Conservation (phyloP, 225 moss, liverwort and hornwort genomes). For the Neckera pumila region DNA sequence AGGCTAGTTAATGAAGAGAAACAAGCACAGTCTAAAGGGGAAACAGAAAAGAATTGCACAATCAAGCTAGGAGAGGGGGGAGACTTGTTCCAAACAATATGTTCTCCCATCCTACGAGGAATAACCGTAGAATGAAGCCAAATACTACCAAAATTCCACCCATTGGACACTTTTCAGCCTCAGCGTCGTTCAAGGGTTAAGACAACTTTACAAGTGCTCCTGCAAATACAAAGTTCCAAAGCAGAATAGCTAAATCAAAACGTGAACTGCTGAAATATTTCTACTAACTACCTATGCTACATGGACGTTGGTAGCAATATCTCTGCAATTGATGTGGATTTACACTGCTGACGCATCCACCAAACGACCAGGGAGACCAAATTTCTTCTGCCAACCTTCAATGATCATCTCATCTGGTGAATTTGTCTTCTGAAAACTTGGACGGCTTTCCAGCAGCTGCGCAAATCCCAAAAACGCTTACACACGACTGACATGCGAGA, state of each 20-base stretch:
- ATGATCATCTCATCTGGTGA: slow-evolving; percentile 70
- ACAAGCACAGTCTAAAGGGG: no score
- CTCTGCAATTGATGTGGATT: background rate
- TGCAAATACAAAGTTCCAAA: background rate
- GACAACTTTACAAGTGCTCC: no score
- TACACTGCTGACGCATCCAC: background rate
- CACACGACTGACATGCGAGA: background rate
- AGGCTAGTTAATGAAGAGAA: no score
- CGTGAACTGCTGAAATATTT: background rate
- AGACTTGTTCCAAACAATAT: no score
- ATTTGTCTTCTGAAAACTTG: slow-evolving; percentile 78
- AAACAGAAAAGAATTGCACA: no score
- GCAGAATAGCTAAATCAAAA: background rate
- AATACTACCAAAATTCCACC: no score
- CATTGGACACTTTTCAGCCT: no score
- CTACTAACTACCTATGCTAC: no score
- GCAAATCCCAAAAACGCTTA: background rate
- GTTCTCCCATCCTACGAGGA: no score
- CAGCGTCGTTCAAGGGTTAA: background rate
- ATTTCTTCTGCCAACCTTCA: slow-evolving; percentile 86
- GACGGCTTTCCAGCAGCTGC: slow-evolving; percentile 52
- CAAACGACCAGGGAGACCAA: slow-evolving; percentile 30
- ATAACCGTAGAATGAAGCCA: no score
- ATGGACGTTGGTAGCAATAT: background rate
- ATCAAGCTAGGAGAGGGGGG: no score